Conservation (phyloP, 2,329 filamentous ascomycete species). For the Xylaria hypoxylon region DNA sequence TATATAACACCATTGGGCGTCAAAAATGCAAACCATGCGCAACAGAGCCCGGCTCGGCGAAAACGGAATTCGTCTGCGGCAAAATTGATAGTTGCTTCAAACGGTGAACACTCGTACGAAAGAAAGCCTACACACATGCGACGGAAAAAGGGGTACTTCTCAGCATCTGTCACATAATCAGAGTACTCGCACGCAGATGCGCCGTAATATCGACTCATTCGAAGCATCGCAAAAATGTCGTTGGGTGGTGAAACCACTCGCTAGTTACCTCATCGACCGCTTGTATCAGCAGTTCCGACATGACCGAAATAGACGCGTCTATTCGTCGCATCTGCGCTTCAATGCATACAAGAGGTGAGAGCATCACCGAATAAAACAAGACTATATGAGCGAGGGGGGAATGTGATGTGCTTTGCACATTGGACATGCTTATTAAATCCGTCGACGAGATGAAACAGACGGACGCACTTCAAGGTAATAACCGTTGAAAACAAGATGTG, state of each 20-base stretch:
- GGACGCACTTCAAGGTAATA: background rate
- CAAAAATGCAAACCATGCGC: background rate
- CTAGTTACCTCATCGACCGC: background rate
- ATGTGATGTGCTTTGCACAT: background rate
- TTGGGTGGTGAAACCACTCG: background rate
- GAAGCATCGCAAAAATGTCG: background rate
- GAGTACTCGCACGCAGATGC: background rate
- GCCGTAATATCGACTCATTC: background rate
- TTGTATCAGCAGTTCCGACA: no score
- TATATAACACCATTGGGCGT: background rate
- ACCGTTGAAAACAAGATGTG: background rate
- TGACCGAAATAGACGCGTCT: no score
- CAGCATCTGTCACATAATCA: background rate
- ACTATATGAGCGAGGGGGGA: background rate
- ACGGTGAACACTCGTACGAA: background rate
- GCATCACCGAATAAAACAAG: background rate
- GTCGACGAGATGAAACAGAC: background rate
- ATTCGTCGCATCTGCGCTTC: background rate
- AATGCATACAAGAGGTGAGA: background rate
- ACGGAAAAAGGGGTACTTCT: background rate
- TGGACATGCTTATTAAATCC: background rate
- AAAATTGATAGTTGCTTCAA: background rate
- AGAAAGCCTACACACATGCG: background rate
- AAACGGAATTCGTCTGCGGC: background rate
- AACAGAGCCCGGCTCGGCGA: conserved; percentile 3